These are phyloP conservation scores for Tinospora cordifolia DNA, from an alignment of 164 flowering plant genomes.

Conservation along the genomic window DNA sequence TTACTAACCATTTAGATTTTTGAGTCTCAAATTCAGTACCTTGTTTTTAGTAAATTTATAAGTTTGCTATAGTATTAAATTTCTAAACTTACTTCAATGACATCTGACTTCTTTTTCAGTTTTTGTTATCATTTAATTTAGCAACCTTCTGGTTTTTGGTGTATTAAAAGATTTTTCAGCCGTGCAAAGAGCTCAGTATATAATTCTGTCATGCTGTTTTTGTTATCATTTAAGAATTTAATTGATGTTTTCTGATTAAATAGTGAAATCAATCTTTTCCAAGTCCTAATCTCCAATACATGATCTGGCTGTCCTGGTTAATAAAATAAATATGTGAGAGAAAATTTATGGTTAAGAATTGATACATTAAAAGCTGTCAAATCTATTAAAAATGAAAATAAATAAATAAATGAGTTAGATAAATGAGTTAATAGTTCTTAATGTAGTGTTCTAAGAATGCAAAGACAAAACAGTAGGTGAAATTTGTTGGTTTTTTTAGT, in stretches of 20 bases:
- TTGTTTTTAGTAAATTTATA: no score
- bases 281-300: neutral
- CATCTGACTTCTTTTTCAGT: neutral
- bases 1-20: neutral
- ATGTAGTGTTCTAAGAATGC: neutral
- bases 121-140: no score
- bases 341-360: neutral
- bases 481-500: neutral
- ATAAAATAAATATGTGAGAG: no score
- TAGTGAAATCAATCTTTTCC: neutral
- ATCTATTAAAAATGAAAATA: neutral
- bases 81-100: neutral
- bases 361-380: neutral
- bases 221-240: neutral
- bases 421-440: neutral
- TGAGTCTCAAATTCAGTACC: neutral
- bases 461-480: neutral
- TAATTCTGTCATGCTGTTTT: neutral
- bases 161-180: no score
- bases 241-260: neutral
- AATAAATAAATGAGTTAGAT: neutral
- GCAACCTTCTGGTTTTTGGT: no score
- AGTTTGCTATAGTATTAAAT: neutral
- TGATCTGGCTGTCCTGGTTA: neutral
- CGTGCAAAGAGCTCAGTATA: neutral